Evolutionary conservation across 2,329 filamentous ascomycete species (phyloP).

Genomic region (Ustilaginoidea virens): DNA sequence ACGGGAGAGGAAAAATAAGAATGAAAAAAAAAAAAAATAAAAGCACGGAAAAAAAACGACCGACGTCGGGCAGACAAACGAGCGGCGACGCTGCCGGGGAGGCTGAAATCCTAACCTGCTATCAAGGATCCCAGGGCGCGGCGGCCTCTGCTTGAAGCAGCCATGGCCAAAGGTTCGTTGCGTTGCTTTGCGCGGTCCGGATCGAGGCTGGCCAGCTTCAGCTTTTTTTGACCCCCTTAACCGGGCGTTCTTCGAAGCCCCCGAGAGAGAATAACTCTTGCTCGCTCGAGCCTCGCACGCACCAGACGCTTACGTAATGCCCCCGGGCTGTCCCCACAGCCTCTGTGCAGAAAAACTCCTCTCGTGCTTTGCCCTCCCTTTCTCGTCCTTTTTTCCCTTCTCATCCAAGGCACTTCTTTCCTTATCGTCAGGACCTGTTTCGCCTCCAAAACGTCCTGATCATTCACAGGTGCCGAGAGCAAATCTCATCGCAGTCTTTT

Average conservation of each 20-base stretch:
- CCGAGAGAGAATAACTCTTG: too few relatives aligned
- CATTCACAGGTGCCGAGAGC: constrained; percentile 85
- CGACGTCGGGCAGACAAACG: too few relatives aligned
- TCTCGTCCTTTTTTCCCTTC: constrained; percentile 14
- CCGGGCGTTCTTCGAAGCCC: too few relatives aligned
- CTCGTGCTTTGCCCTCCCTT: constrained; percentile 7
- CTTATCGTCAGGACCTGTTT: constrained; percentile 86
- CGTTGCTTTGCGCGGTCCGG: constrained; percentile 2
- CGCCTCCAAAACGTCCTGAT: constrained; percentile 63
- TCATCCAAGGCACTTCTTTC: constrained; percentile 54
- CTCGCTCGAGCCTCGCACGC: too few relatives aligned
- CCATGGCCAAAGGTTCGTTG: constrained; percentile 20
- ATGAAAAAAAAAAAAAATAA: too few relatives aligned
- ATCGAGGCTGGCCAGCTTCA: too few relatives aligned
- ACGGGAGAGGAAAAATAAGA: too few relatives aligned
- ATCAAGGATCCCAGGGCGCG: constrained; percentile 32
- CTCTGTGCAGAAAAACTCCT: constrained; percentile 5
- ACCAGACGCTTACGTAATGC: too few relatives aligned
- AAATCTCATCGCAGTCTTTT: constrained; percentile 60
- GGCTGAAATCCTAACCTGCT: constrained; percentile 28
- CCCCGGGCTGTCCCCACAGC: too few relatives aligned
- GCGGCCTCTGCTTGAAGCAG: constrained; percentile 41
- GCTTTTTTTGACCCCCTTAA: too few relatives aligned
- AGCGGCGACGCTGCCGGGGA: too few relatives aligned
- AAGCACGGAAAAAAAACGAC: too few relatives aligned